phyloP scores from a whole-genome alignment of 129 eudicot species.

The Pulicaria dysenterica region DNA sequence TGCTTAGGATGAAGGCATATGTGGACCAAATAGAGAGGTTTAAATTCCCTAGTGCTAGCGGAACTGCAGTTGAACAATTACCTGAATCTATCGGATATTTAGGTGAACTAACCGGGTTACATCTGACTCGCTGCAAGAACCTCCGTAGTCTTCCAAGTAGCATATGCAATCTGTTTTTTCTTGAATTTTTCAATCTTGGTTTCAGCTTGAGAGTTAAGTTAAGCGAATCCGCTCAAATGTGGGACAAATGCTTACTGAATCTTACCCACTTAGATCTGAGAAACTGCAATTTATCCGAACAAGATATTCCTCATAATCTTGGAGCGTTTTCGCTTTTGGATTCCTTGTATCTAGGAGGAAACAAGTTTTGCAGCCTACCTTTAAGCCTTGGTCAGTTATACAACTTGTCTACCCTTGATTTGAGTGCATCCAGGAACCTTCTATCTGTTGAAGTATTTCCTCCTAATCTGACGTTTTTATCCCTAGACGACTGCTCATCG shows the following conservation, averaged over 20 bases:
- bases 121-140: constrained; percentile 9
- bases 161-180: constrained; percentile 7
- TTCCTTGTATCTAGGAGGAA: constrained; percentile 4
- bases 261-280: constrained; percentile 9
- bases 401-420: constrained; percentile 12
- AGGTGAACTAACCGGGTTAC: constrained; percentile 1
- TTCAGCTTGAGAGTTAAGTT: constrained; percentile 9
- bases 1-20: too few relatives aligned
- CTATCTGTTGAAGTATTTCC: constrained; percentile 15
- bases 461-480: constrained; percentile 8
- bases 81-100: constrained; percentile 1
- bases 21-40: too few relatives aligned
- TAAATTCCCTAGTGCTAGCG: neutral
- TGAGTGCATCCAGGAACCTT: constrained; percentile 11
- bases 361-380: constrained; percentile 8
- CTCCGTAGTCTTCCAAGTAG: constrained; percentile 15
- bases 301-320: constrained; percentile 14
- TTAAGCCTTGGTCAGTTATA: constrained; percentile 12
- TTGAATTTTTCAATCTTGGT: constrained; percentile 17
- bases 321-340: neutral
- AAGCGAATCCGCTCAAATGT: constrained; percentile 25
- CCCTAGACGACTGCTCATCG: constrained; percentile 8
- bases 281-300: constrained; percentile 14
- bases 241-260: constrained; percentile 18
- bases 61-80: constrained; percentile 11